A percentile compares a stretch with the other conserved stretches of the same genome.
These are phyloP conservation scores for Begonia masoniana DNA, from an alignment of 306 rosid species.

Conservation along the genomic window DNA sequence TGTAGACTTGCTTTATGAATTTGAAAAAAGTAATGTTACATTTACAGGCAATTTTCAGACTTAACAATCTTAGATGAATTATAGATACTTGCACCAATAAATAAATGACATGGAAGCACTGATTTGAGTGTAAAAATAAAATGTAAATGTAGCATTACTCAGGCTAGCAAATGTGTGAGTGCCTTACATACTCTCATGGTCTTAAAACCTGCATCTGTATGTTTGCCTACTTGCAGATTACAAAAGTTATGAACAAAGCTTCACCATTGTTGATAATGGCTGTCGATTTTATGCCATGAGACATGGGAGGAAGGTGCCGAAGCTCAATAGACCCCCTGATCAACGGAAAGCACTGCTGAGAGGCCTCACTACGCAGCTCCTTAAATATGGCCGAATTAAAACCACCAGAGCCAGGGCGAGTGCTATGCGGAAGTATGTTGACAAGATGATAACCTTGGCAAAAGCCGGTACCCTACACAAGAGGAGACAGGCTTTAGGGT, in stretches of 20 bases:
- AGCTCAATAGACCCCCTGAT: constrained; percentile 94
- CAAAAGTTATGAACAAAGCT: constrained; percentile 29
- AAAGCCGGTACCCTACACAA: constrained; percentile 91
- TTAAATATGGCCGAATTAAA: constrained; percentile 83
- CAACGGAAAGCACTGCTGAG: constrained; percentile 81
- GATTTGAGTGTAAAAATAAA: too few species aligned
- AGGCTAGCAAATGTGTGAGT: too few species aligned
- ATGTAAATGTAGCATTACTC: not conserved
- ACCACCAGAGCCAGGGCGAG: constrained; percentile 96
- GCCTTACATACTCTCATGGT: too few species aligned
- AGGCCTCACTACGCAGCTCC: constrained; percentile 92
- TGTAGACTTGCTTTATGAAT: too few species aligned
- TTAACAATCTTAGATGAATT: too few species aligned
- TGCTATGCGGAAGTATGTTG: constrained; percentile 82
- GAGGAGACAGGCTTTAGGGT: constrained; percentile 96
- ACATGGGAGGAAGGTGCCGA: constrained; percentile 80
- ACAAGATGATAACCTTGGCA: constrained; percentile 90
- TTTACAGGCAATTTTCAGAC: too few species aligned
- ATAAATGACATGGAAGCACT: too few species aligned
- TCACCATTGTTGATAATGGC: constrained; percentile 49
- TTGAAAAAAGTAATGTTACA: too few species aligned
- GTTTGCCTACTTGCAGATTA: constrained; percentile 30
- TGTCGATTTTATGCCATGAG: constrained; percentile 77
- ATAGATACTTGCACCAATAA: too few species aligned
- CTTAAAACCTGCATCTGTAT: too few species aligned